These are phyloP conservation scores for Macrocystidia cucumis DNA, from an alignment of 1,284 basidiomycete genomes.

Conservation along the genomic window DNA sequence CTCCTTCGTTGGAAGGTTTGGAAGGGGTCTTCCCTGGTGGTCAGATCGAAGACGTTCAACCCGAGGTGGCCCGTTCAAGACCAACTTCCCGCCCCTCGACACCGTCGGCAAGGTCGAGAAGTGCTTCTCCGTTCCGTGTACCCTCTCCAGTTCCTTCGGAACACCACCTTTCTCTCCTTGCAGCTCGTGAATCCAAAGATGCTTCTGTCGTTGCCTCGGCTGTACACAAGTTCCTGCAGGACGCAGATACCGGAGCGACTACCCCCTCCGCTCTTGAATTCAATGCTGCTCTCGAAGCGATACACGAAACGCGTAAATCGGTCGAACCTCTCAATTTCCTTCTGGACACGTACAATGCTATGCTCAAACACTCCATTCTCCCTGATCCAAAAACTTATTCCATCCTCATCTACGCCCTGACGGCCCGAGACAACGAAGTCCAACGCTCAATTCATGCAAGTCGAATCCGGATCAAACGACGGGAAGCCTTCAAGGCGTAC, in stretches of 20 bases:
- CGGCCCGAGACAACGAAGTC: constrained; percentile 69
- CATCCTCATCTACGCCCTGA: constrained; percentile 64
- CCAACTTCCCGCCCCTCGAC: constrained; percentile 1
- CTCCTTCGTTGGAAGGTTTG: constrained; percentile 6
- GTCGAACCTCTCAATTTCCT: constrained; percentile 56
- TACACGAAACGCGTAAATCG: constrained; percentile 37
- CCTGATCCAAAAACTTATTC: constrained; percentile 69
- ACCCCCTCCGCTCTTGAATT: constrained; percentile 41
- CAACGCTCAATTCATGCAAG: constrained; percentile 36
- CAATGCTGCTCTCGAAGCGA: constrained; percentile 58
- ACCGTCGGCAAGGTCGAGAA: too few relatives aligned
- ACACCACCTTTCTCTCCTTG: constrained; percentile 14
- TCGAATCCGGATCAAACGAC: constrained; percentile 33
- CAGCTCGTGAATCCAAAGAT: constrained; percentile 16
- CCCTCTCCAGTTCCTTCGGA: constrained; percentile 9
- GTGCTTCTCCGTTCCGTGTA: too few relatives aligned
- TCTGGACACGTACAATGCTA: constrained; percentile 69
- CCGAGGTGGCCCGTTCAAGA: too few relatives aligned
- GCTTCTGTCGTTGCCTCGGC: constrained; percentile 17
- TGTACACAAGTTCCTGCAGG: constrained; percentile 21
- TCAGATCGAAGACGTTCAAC: too few relatives aligned
- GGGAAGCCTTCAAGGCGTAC: constrained; percentile 15
- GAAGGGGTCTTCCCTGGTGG: too few relatives aligned
- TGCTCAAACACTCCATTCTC: constrained; percentile 58
- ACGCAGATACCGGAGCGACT: constrained; percentile 8